Conservation (phyloP, 352 stramenopile species). For the Elongisporangium undulatum region DNA sequence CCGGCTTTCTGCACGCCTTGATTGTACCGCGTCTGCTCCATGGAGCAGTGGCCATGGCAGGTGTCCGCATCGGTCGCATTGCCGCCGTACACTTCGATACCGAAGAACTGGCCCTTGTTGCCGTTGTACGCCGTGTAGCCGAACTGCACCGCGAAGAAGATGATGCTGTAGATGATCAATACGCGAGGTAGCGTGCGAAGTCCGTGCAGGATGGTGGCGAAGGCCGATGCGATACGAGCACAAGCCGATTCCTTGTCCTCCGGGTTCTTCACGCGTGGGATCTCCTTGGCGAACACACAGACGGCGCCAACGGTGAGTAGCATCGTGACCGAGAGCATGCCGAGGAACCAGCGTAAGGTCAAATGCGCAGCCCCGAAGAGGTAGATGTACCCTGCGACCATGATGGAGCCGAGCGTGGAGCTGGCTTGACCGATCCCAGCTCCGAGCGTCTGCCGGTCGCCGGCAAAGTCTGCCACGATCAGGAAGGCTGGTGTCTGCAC, state of each 20-base stretch:
- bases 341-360: conserved; percentile 60
- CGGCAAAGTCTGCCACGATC: conserved; percentile 74
- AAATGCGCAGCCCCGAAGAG: conserved; percentile 62
- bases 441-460: conserved; percentile 59
- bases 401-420: conserved; percentile 56
- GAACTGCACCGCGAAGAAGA: conserved; percentile 50
- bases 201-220: conserved; percentile 39
- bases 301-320: conserved; percentile 41
- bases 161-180: conserved; percentile 43
- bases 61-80: conserved; percentile 37
- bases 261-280: conserved; percentile 14
- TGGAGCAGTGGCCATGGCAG: conserved; percentile 25
- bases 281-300: conserved; percentile 55
- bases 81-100: conserved; percentile 46
- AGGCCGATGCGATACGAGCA: conserved; percentile 25
- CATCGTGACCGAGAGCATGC: conserved; percentile 70
- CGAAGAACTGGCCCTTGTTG: conserved; percentile 65
- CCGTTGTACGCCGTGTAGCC: conserved; percentile 61
- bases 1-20: conserved; percentile 50
- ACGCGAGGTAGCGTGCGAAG: conserved; percentile 33
- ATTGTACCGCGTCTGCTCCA: conserved; percentile 37
- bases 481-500: conserved; percentile 67
- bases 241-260: conserved; percentile 10
- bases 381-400: conserved; percentile 71
- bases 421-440: conserved; percentile 57